Evolutionary conservation across 2,329 filamentous ascomycete genomes (phyloP).

Genomic region (Stachybotrys elegans): DNA sequence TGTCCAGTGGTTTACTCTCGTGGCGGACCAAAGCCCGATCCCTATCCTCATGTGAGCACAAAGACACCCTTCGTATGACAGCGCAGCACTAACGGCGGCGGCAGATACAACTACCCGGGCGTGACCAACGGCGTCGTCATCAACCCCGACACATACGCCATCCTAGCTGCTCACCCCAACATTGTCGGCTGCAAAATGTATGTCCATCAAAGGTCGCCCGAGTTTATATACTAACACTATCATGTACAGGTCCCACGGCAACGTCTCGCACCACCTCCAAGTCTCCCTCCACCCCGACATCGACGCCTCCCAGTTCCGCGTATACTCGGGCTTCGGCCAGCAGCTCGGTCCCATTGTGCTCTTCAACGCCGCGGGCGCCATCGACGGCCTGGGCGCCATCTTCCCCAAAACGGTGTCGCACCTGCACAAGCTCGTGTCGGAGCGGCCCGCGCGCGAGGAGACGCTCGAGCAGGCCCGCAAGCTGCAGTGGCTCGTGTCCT

Average conservation of each 20-base stretch:
- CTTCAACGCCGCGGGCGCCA: slow-evolving; percentile 59
- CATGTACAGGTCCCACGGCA: slow-evolving; percentile 48
- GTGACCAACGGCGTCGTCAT: slow-evolving; percentile 61
- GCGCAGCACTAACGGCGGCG: background rate
- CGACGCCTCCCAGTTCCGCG: slow-evolving; percentile 54
- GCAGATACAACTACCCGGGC: slow-evolving; percentile 54
- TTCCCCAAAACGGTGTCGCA: slow-evolving; percentile 58
- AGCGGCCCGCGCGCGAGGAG: slow-evolving; percentile 31
- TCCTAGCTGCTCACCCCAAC: slow-evolving; percentile 55
- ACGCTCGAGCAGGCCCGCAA: slow-evolving; percentile 46
- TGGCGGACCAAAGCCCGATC: slow-evolving; percentile 56
- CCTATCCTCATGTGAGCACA: slow-evolving; percentile 54
- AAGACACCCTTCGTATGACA: too few relatives aligned
- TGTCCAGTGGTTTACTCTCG: slow-evolving; percentile 53
- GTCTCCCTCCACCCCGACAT: slow-evolving; percentile 57
- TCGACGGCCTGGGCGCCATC: slow-evolving; percentile 61
- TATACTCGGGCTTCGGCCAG: slow-evolving; percentile 62
- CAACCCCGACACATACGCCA: slow-evolving; percentile 51
- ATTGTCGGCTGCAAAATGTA: slow-evolving; percentile 64
- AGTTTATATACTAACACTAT: background rate
- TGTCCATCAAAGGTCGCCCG: background rate
- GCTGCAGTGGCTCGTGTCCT: slow-evolving; percentile 57
- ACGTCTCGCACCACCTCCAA: slow-evolving; percentile 59
- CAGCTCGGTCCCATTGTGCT: slow-evolving; percentile 60
- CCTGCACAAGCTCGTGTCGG: slow-evolving; percentile 44